phyloP scores from a whole-genome alignment of 805 yeast genomes.

The Kluyveromyces lactis region DNA sequence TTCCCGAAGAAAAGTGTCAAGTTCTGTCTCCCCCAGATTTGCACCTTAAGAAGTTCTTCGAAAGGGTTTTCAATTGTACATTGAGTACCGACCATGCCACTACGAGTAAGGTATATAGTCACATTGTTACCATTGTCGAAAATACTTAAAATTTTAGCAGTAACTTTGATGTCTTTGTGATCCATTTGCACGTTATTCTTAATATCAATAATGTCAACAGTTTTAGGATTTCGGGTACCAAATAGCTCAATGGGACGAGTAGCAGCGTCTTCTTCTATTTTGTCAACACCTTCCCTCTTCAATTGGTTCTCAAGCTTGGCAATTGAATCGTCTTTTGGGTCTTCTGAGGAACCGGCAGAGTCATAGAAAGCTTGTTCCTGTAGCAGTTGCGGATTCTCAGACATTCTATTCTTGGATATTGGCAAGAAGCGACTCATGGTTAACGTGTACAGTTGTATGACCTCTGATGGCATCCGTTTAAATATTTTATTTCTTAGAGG shows the following conservation, averaged over 20 bases:
- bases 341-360: not conserved
- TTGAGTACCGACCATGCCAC: conserved; percentile 4
- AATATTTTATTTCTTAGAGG: conserved; percentile 5
- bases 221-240: not conserved
- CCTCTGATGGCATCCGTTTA: conserved; percentile 1
- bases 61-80: conserved; percentile 9
- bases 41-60: conserved; percentile 8
- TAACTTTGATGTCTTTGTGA: not conserved
- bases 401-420: not conserved
- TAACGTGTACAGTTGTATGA: not conserved
- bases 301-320: not conserved
- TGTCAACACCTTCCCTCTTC: not conserved
- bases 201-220: not conserved
- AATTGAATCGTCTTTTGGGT: not conserved
- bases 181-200: not conserved
- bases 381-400: not conserved
- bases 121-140: not conserved
- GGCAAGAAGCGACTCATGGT: conserved; percentile 3
- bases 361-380: not conserved
- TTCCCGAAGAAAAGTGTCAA: conserved; percentile 11
- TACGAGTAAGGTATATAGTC: conserved; percentile 6
- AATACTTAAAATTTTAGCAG: not conserved
- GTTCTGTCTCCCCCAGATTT: conserved; percentile 11
- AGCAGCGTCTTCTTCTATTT: not conserved
- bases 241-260: not conserved